Evolutionary conservation across 2,329 filamentous ascomycete species (phyloP).

Genomic region (Tolypocladium pustulatum): DNA sequence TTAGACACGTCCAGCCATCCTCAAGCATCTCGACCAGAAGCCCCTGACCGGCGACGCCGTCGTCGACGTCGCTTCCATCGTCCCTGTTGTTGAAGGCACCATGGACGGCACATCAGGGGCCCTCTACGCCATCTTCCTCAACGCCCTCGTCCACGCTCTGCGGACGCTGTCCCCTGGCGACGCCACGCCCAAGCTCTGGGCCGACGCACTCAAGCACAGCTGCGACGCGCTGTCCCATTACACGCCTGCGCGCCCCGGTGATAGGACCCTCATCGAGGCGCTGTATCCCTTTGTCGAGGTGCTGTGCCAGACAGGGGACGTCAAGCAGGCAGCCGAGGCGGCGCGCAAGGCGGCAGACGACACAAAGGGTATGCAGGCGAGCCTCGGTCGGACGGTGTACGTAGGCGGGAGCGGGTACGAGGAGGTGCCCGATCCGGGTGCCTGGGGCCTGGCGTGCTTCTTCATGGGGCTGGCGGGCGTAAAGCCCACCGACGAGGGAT

Average conservation of each 20-base stretch:
- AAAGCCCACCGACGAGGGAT: background rate
- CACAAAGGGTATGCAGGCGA: conserved; percentile 89
- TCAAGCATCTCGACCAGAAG: conserved; percentile 35
- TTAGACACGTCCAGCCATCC: conserved; percentile 29
- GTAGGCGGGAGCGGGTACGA: conserved; percentile 33
- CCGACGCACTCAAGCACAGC: conserved; percentile 60
- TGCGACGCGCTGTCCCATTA: conserved; percentile 66
- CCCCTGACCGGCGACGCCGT: conserved; percentile 41
- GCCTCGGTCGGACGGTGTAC: conserved; percentile 51
- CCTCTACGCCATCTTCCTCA: conserved; percentile 74
- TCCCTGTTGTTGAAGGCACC: conserved; percentile 41
- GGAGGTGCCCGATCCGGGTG: conserved; percentile 54
- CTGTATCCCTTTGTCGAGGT: conserved; percentile 76
- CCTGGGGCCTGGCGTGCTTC: conserved; percentile 65
- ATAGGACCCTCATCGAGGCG: conserved; percentile 84
- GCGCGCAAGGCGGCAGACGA: conserved; percentile 66
- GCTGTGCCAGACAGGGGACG: conserved; percentile 52
- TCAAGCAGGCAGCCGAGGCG: conserved; percentile 65
- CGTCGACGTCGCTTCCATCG: conserved; percentile 40
- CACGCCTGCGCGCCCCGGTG: conserved; percentile 80
- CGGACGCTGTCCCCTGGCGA: conserved; percentile 29
- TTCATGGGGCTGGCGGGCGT: conserved; percentile 64
- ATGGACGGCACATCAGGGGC: conserved; percentile 56
- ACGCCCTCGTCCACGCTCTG: conserved; percentile 62
- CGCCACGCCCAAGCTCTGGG: conserved; percentile 34